Evolutionary conservation across 2,329 filamentous ascomycete genomes (phyloP), one percentile per base, ranked within the genome.

Genomic region (Neonectria ditissima): DNA sequence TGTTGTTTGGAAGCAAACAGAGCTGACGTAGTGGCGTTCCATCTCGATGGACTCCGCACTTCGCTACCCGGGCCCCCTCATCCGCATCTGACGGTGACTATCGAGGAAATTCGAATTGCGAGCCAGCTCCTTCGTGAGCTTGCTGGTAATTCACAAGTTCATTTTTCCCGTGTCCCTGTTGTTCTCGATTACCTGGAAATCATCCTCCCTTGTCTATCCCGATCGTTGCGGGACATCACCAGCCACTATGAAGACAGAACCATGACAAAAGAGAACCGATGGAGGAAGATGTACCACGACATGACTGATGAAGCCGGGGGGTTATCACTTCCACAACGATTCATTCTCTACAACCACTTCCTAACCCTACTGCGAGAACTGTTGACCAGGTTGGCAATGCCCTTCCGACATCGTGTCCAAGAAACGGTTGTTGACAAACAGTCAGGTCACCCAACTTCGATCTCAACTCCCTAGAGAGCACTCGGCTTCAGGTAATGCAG

Each of bases 261-360:
- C 5, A 67, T 83, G 44, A 78, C 80, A 18, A 82, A 81, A 57
- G 80, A 84, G 64, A 77, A 80, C 37, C 81, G 86, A 57, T 90
- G 88, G 87, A 81, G 82, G 44, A 82, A 81, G 67, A 89, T 89
- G 86, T 87, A 84, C 70, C 81, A 88, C 73, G 76, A 78, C 5
- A 82, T 89, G 81, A 81, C 80, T 8, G 80, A 83, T 24, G 85
- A 89, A 70, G 82, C 82, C 4, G 82, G 79, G 2, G 84, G 83
- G 0, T 80, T 86, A 32, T 78, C 79, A 6, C 76, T 90, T 2
- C 82, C 82, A 1, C 81, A 83, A 16, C 80, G 86, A 7, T 89
- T 89, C 64, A 74, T 81, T 28, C 79, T 87, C 57, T 89, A 87
- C 71, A 87, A 87, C 66, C 80, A 84, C 55, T 88, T 86, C 66